A percentile compares a stretch with the other conserved stretches of the same genome.
Evolutionary conservation across 2,329 filamentous ascomycete genomes (phyloP).

Genomic region (Venturia carpophila): DNA sequence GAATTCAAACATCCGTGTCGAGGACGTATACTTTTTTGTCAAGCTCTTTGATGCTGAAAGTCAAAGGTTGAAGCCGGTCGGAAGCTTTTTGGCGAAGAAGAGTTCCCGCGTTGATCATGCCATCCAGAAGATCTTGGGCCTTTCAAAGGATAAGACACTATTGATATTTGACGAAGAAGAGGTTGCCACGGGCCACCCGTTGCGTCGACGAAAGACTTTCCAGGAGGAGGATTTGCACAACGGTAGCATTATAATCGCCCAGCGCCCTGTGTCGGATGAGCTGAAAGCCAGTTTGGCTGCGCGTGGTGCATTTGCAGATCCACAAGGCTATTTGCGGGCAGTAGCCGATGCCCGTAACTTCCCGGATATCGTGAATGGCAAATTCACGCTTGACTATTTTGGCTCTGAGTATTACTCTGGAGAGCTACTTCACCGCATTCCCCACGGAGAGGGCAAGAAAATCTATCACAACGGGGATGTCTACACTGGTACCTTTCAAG

Average conservation of each 20-base stretch:
- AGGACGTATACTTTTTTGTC: constrained; percentile 35
- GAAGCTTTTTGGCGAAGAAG: constrained; percentile 28
- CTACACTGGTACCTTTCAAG: constrained; percentile 49
- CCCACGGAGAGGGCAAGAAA: constrained; percentile 48
- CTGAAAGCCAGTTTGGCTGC: constrained; percentile 27
- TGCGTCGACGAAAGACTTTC: constrained; percentile 30
- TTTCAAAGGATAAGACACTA: constrained; percentile 31
- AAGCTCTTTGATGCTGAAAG: constrained; percentile 33
- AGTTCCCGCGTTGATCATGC: constrained; percentile 30
- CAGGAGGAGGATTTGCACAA: constrained; percentile 22
- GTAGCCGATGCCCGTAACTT: constrained; percentile 36
- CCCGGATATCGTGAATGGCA: constrained; percentile 37
- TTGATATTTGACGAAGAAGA: constrained; percentile 46
- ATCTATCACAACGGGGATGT: constrained; percentile 47
- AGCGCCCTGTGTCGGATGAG: constrained; percentile 25
- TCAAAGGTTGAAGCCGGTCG: constrained; percentile 29
- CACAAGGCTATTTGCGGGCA: constrained; percentile 38
- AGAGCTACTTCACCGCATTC: constrained; percentile 39
- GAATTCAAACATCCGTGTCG: constrained; percentile 20
- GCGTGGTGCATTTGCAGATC: constrained; percentile 30
- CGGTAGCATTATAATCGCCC: constrained; percentile 28
- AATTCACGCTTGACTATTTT: constrained; percentile 46
- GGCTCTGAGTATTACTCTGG: constrained; percentile 51
- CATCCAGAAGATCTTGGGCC: constrained; percentile 26
- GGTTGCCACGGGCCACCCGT: constrained; percentile 24